Evolutionary conservation across 768 basidiomycete species (phyloP), one percentile per base, ranked within the genome.

Genomic region (Cyathus striatus): DNA sequence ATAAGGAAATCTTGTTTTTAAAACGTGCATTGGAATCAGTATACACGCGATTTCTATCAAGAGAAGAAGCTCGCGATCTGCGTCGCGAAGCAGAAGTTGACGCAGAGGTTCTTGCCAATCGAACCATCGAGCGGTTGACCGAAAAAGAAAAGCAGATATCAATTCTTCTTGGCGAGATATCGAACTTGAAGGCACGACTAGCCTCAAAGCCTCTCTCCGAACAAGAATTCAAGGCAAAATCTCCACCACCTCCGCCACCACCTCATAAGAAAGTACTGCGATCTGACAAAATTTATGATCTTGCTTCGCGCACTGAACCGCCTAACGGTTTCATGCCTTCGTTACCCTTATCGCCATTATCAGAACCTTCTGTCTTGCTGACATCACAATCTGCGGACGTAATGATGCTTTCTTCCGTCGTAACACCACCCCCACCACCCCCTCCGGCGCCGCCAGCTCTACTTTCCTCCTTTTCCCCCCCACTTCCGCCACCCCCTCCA

Each of bases 21-120:
- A 90, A 90, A 55, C 82, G 85, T 12, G 86, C 90, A n/a, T 68
- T 96, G 26, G 89, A 92, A 59, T 85, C 87, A 5, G 85, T 94
- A 4, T 90, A 90, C 60, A 82, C 82, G 9, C 75, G 86, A n/a
- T 85, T 93, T 58, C 70, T 75, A 4, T 68, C 76, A 4, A 62
- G 76, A 34, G 76, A 78, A 52, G 79, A 83, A 52, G 55, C 55
- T 20, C 64, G 72, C 35, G 73, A 76, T 39, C 70, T 70, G 20
- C 56, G 52, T 18, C 71, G 68, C 34, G 69, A 60, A 38, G 61
- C 70, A 0, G 78, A 79, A 38, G 56, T 83, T 38, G 86, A 90
- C 51, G 75, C 85, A 2, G 77, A 83, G 42, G 53, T 70, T 10
- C 83, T 94, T 49, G 88, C 82, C 0, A 72, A 69, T n/a, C 76